Base-by-base conservation (phyloP, 2,329 filamentous ascomycete genomes). In the Helotiales sp. region DNA sequence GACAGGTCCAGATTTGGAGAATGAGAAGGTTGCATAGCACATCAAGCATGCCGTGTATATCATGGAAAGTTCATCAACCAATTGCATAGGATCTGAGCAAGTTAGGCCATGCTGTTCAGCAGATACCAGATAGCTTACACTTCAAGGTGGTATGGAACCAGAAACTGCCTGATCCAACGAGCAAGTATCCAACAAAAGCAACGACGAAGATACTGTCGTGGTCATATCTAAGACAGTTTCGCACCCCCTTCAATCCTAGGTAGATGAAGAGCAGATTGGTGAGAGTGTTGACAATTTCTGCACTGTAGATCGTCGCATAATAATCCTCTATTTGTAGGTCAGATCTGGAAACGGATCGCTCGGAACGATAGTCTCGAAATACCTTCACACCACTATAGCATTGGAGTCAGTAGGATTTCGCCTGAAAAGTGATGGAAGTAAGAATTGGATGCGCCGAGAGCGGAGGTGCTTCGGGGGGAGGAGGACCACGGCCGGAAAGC, bases 241-340 rank as follows among this genome's bases (percentile, higher is more conserved):
- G 76, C 61, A 95, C 84, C 24, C 93, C 93, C 69, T 87, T 88
- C 64, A 84, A 75, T 7, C 91, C 91, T 19, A 96, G 81, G 72
- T 81, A 89, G 66, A 96, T 79, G 73, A 96, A 96, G 24, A 95
- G 76, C 2, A 89, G 72, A 72, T 96, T 96, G 31, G 91, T 96
- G 30, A 93, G 68, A 3, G 90, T 90, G 70, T 88, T 93, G 70
- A 91, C 83, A 46, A 93, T 85, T 70, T 93, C 90, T 33, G 90
- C 90, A 46, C 85, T 82, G 70, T 92, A 93, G 42, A 82, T 78
- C 3, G 88, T 92, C 34, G 87, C 84, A 76, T 88, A 88, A 74
- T 89, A 89, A 63, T 91, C 89, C 83, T 92, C 76, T 66, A 48
- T 17, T 40, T 54, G 44, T 47, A 52, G 47, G 30, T 63, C 25